Base-by-base conservation (phyloP, 768 basidiomycete species). In the Mycena belliarum region DNA sequence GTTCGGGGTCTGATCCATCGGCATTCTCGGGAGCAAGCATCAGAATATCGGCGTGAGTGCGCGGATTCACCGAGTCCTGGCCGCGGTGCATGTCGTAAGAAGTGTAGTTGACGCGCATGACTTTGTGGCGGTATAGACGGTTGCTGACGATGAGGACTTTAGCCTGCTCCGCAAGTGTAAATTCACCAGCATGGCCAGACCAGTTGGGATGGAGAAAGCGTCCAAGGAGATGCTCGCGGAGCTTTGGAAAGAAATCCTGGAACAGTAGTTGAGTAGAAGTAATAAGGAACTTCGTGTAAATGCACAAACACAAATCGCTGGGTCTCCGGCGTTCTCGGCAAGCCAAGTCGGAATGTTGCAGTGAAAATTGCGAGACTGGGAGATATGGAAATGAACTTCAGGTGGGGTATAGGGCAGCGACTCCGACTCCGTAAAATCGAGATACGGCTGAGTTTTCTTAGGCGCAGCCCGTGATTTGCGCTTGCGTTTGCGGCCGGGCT, bases 31-130 rank as follows among this genome's bases (percentile, higher is more conserved):
- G 65, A 41, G 66, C 61, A 0, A 51, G 59, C 4, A 69, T 56
- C 60, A 72, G 76, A 6, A 82, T 48, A 24, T 79, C 67, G 1
- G 68, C 35, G 11, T 77, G 69, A 0, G 66, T 72, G 0, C 61
- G 23, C 1, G 73, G 68, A 25, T 79, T 77, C 29, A 81, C 55
- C 0, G 68, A 57, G 56, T 83, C 79, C 55, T 80, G 76, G 3
- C 61, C 57, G 0, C 74, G 66, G 16, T 70, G 70, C 16, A 76
- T 35, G 61, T 81, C 75, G 61, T 80, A 81, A 0, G 63, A 70
- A 0, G 71, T 73, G 24, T 71, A 73, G 35, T 72, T 72, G 29
- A 74, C 14, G 0, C 47, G 57, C 0, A 71, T 25, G 0, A 65
- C 63, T 12, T 69, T 72, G 56, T 73, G 72, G 0, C 23, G 18